Percentiles rank a stretch among this genome's conserved stretches.
Evolutionary conservation across 2,329 filamentous ascomycete genomes (phyloP).

Genomic region (Trichoderma koningiopsis): DNA sequence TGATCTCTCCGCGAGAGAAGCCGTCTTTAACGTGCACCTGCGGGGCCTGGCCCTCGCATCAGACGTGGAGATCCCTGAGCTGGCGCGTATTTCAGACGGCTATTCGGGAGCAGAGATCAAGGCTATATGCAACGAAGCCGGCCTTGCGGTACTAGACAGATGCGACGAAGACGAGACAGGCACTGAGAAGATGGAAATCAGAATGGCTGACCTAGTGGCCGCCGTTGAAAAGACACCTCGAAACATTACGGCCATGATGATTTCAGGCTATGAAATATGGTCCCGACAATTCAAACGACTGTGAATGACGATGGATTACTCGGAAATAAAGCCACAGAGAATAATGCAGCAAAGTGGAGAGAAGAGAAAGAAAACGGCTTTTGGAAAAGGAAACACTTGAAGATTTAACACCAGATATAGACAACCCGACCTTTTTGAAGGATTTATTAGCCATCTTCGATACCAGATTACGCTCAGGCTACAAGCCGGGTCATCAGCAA

Average conservation of each 20-base stretch:
- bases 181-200: slow-evolving; percentile 38
- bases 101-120: slow-evolving; percentile 84
- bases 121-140: slow-evolving; percentile 52
- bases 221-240: slow-evolving; percentile 52
- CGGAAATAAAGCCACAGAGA: no score
- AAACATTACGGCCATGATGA: slow-evolving; percentile 62
- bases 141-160: slow-evolving; percentile 46
- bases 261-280: slow-evolving; percentile 62
- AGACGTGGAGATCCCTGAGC: slow-evolving; percentile 65
- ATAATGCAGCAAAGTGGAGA: background rate
- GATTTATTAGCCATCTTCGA: background rate
- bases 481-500: background rate
- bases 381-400: no score
- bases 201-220: slow-evolving; percentile 47
- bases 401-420: background rate
- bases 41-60: slow-evolving; percentile 58
- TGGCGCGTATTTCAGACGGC: slow-evolving; percentile 70
- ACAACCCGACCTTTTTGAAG: background rate
- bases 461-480: background rate
- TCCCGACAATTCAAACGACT: slow-evolving; percentile 41
- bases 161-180: slow-evolving; percentile 37
- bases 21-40: slow-evolving; percentile 73
- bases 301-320: background rate
- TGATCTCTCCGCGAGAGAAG: slow-evolving; percentile 68
- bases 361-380: no score